These are phyloP conservation scores for Trichaptum fuscoviolaceum DNA, from an alignment of 768 basidiomycete species.

Conservation along the genomic window DNA sequence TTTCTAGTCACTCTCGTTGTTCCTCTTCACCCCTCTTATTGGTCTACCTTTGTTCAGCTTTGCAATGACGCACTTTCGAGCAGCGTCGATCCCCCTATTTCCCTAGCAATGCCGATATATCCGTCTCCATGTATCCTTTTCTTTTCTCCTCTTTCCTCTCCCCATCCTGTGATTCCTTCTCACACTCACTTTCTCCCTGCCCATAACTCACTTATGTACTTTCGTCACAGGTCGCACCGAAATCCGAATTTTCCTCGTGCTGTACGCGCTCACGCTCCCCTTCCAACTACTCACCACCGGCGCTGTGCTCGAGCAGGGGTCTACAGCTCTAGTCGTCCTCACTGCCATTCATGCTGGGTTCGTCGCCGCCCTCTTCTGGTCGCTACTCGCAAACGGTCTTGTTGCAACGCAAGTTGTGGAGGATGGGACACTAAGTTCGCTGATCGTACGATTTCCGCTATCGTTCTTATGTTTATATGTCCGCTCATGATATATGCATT, in stretches of 20 bases:
- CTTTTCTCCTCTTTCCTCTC: no score
- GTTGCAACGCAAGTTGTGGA: slow-evolving; percentile 90
- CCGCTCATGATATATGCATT: neutral
- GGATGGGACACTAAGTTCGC: slow-evolving; percentile 72
- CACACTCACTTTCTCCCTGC: neutral
- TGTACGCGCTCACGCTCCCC: slow-evolving; percentile 69
- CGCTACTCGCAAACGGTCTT: slow-evolving; percentile 67
- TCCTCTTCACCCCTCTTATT: no score
- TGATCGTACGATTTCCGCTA: slow-evolving; percentile 45
- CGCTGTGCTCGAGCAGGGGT: slow-evolving; percentile 73
- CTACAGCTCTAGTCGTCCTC: slow-evolving; percentile 60
- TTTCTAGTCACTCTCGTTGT: no score
- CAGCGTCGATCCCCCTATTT: slow-evolving; percentile 3
- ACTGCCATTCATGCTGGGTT: slow-evolving; percentile 68
- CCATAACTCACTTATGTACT: neutral
- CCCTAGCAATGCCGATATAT: slow-evolving; percentile 5
- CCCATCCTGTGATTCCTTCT: no score
- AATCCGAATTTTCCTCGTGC: slow-evolving; percentile 55
- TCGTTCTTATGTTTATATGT: neutral
- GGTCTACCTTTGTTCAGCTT: no score
- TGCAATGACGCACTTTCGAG: no score
- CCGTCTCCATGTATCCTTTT: no score
- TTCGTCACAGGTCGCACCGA: slow-evolving; percentile 54
- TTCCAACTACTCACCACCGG: slow-evolving; percentile 82
- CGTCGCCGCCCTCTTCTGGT: slow-evolving; percentile 76